These are phyloP conservation scores for Fusarium sororula DNA, from an alignment of 2,329 filamentous ascomycete species.

Conservation along the genomic window DNA sequence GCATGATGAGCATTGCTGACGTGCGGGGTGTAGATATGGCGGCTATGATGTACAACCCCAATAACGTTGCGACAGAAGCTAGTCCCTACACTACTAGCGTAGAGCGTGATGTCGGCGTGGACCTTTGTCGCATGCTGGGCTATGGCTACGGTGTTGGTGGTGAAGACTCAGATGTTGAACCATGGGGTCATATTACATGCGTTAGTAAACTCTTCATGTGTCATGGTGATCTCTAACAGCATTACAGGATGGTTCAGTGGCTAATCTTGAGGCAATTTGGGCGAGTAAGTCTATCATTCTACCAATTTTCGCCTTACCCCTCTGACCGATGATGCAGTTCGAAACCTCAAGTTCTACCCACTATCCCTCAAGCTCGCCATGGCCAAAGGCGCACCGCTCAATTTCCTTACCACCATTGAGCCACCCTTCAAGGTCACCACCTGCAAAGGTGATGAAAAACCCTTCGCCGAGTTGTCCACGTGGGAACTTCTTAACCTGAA, in stretches of 20 bases:
- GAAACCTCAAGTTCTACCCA: background rate
- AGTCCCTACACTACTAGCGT: background rate
- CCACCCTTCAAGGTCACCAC: background rate
- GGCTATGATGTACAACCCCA: background rate
- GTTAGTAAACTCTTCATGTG: background rate
- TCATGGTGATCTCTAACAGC: background rate
- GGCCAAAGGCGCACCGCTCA: background rate
- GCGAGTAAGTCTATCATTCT: background rate
- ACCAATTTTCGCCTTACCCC: rapidly evolving
- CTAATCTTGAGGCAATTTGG: background rate
- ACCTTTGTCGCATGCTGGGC: background rate
- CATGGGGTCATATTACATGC: background rate
- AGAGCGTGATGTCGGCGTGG: background rate
- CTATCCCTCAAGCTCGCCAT: background rate
- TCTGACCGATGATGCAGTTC: rapidly evolving
- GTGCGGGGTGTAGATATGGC: background rate
- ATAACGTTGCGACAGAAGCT: background rate
- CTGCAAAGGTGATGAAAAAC: background rate
- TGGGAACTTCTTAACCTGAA: background rate
- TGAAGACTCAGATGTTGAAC: background rate
- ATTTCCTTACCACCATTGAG: background rate
- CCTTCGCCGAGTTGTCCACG: background rate
- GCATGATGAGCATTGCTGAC: rapidly evolving
- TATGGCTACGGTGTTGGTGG: background rate
- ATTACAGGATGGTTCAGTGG: background rate